phyloP scores from a whole-genome alignment of 2,329 filamentous ascomycete species.

The Aciculosporium take region DNA sequence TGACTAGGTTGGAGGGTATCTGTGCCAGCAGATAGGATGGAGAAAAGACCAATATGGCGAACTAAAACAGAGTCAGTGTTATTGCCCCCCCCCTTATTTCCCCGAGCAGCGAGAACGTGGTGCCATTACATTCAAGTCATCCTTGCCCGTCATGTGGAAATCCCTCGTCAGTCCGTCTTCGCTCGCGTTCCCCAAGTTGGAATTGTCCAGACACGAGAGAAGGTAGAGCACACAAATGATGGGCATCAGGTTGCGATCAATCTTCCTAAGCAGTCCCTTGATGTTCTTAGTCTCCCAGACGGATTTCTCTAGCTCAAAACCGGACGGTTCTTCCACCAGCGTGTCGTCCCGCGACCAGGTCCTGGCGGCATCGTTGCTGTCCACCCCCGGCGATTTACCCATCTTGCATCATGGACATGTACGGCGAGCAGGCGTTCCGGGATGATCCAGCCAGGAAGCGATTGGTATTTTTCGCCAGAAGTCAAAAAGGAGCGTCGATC shows the following conservation, averaged over 20 bases:
- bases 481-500: not conserved
- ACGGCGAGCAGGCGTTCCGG: too few species aligned
- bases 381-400: not conserved
- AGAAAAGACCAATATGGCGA: constrained; percentile 36
- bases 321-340: not conserved
- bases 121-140: constrained; percentile 19
- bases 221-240: constrained; percentile 46
- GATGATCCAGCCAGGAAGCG: too few species aligned
- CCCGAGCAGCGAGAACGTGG: not conserved
- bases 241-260: constrained; percentile 42
- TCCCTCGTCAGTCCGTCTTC: constrained; percentile 35
- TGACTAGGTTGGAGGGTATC: constrained; percentile 41
- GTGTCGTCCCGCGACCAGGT: constrained; percentile 1
- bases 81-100: too few species aligned
- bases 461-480: too few species aligned
- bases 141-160: constrained; percentile 18
- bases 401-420: not conserved
- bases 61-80: constrained; percentile 13
- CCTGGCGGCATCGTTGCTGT: not conserved
- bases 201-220: constrained; percentile 33
- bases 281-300: constrained; percentile 24
- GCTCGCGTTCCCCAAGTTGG: constrained; percentile 41
- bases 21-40: constrained; percentile 39
- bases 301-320: constrained; percentile 6
- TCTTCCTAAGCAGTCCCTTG: constrained; percentile 36